A percentile compares a stretch with the other conserved stretches of the same genome.
phyloP scores from a whole-genome alignment of 345 rosid species.

The Acer campestre region DNA sequence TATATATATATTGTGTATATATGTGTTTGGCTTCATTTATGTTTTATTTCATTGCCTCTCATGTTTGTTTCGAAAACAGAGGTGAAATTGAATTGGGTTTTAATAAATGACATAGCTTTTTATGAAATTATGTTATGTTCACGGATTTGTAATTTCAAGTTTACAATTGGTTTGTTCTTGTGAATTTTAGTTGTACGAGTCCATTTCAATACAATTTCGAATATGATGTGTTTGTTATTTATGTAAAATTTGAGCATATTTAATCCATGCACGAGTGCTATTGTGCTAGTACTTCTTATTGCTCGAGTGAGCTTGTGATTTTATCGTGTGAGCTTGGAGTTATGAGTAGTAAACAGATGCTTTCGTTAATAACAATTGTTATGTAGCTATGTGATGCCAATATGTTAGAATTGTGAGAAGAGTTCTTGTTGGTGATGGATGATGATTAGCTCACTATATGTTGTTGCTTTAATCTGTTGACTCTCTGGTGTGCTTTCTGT shows the following conservation, averaged over 20 bases:
- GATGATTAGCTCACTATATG: no score
- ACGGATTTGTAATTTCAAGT: background rate
- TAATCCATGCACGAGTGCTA: background rate
- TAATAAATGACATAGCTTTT: background rate
- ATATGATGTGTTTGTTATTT: background rate
- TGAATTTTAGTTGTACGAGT: background rate
- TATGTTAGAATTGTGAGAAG: no score
- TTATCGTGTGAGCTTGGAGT: no score
- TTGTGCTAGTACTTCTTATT: no score
- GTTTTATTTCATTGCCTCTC: background rate
- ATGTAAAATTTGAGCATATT: background rate
- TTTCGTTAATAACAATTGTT: no score
- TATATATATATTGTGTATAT: constrained; percentile 10
- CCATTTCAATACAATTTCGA: background rate
- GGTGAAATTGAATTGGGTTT: background rate
- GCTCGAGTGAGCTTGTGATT: no score
- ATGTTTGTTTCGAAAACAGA: background rate
- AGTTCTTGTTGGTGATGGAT: no score
- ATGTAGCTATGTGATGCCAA: no score
- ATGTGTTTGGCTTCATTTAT: background rate
- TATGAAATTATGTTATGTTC: background rate
- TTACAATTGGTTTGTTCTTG: background rate
- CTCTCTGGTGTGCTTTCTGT: no score
- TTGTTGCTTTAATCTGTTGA: no score
- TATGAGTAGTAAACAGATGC: no score